Evolutionary conservation across 768 basidiomycete species (phyloP), one percentile per base, ranked within the genome.

Genomic region (Kwoniella sp.): DNA sequence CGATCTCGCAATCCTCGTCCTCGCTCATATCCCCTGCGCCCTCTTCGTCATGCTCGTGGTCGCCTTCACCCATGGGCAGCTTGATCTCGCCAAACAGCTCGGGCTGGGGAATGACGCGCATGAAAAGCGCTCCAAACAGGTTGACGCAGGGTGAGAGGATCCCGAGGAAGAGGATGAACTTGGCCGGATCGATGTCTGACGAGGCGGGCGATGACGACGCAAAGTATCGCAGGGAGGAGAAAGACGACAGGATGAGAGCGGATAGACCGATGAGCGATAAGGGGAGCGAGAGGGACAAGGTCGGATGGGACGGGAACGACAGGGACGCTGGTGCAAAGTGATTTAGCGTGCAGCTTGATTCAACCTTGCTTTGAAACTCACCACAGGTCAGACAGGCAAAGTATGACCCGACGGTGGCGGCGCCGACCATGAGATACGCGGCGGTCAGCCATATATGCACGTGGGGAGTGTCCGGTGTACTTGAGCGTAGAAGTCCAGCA

Each of bases 361-460:
- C 27, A 26, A 44, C 14, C 25, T 11, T 42, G 44, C 25, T 36
- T 5, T 22, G 41, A 29, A 4, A 57, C 67, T 31, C 42, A 69
- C 67, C 62, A 31, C 68, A 70, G 14, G 73, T 74, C 29, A 74
- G 42, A 29, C 60, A 56, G 4, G 73, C 67, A 52, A 74, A 74
- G 51, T 74, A 74, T 3, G 70, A 67, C 7, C 69, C 68, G 26
- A 74, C 70, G 2, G 67, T 69, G 2, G 73, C 73, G 3, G 62
- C 63, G 33, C 73, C 73, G n/a, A 74, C 59, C 17, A 59, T 48
- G 37, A 67, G 67, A 48, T 62, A 74, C 3, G 64, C 56, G 15
- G 47, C 49, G 22, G 63, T 60, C 39, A 73, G 57, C 33, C 57
- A 63, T n/a, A 69, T 17, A 37, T 71, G 60, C 2, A 66, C 46